Percentiles rank a stretch among this genome's conserved stretches.
Conservation (phyloP, 2,329 filamentous ascomycete genomes). For the Ceratocystis colombiana region DNA sequence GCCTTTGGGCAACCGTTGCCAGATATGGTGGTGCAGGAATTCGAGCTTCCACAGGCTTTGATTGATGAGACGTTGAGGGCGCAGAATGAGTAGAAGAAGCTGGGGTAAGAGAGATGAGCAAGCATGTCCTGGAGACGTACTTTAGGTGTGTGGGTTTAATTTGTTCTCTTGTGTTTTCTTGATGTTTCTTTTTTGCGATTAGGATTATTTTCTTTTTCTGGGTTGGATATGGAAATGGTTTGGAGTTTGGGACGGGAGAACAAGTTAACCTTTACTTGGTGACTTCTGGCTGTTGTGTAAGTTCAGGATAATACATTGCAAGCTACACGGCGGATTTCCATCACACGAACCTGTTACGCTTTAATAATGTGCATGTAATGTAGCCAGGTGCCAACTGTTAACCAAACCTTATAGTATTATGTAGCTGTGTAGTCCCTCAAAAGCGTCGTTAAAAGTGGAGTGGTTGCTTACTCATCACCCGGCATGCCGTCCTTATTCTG, state of each 20-base stretch:
- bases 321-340: not conserved
- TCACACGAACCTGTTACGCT: not conserved
- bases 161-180: not conserved
- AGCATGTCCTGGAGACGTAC: not conserved
- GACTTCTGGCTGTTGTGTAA: not conserved
- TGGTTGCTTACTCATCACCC: constrained; percentile 17
- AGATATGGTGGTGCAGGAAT: constrained; percentile 60
- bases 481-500: not conserved
- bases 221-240: not conserved
- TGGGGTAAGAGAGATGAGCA: not conserved
- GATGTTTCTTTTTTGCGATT: not conserved
- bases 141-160: not conserved
- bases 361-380: too few species aligned
- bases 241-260: not conserved
- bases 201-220: not conserved
- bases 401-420: too few species aligned
- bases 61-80: constrained; percentile 39
- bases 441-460: constrained; percentile 24
- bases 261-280: not conserved
- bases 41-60: constrained; percentile 60
- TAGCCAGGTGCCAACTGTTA: too few species aligned
- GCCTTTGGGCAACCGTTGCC: constrained; percentile 79
- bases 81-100: constrained; percentile 28
- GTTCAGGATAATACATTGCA: not conserved
- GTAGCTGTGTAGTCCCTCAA: not conserved